These are phyloP conservation scores for Nemania sp. DNA, from an alignment of 2,329 filamentous ascomycete genomes.

Conservation along the genomic window DNA sequence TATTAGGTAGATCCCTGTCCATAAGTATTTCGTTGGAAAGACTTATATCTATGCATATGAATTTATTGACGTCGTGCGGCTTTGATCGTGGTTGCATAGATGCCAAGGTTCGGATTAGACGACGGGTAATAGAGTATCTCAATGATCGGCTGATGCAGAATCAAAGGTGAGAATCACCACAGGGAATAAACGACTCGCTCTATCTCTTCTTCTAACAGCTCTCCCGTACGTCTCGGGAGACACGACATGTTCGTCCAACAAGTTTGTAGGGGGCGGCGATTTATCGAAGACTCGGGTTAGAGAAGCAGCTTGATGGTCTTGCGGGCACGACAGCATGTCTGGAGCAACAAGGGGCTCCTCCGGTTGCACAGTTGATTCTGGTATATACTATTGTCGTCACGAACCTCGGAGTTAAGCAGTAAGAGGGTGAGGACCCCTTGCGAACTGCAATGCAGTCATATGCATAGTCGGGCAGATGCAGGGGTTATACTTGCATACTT, in stretches of 20 bases:
- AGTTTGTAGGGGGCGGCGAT: background rate
- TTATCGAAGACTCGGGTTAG: slow-evolving; percentile 1
- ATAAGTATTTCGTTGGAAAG: background rate
- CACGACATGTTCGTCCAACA: slow-evolving; percentile 1
- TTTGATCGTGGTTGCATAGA: too few relatives aligned
- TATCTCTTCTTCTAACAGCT: slow-evolving; percentile 5
- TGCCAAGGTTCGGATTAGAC: slow-evolving; percentile 2
- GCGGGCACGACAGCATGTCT: slow-evolving; percentile 11
- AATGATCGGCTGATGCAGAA: slow-evolving; percentile 8
- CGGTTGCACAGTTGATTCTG: slow-evolving; percentile 12
- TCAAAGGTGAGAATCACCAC: background rate
- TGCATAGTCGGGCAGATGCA: slow-evolving; percentile 23
- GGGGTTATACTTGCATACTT: slow-evolving; percentile 21
- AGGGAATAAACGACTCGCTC: background rate
- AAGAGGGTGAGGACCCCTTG: slow-evolving; percentile 14
- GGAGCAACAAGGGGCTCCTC: slow-evolving; percentile 7
- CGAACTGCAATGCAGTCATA: slow-evolving; percentile 14
- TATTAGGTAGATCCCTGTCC: background rate
- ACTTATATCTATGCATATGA: background rate
- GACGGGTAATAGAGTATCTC: slow-evolving; percentile 1
- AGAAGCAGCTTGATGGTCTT: slow-evolving; percentile 3
- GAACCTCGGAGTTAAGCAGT: slow-evolving; percentile 15
- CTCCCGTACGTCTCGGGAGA: background rate
- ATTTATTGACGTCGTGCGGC: too few relatives aligned
- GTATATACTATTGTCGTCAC: slow-evolving; percentile 20